Evolutionary conservation across 1,284 basidiomycete species (phyloP), one percentile per base, ranked within the genome.

Genomic region (Megacollybia platyphylla): DNA sequence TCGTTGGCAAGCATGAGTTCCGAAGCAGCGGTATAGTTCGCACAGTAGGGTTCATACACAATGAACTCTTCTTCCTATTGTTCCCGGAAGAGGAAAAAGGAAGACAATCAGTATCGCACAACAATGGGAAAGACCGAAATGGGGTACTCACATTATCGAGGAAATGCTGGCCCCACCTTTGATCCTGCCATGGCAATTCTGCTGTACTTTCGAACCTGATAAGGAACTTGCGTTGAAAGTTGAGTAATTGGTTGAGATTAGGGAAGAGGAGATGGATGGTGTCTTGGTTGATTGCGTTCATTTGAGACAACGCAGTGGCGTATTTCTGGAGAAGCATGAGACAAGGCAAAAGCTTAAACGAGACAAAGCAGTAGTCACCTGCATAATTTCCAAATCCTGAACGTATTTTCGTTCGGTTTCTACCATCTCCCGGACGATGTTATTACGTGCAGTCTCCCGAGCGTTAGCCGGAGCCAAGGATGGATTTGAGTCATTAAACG

Each of bases 321-420:
- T 89, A 92, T 75, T 82, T 82, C 87, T 89, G 52, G 13, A 18
- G 5, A 37, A 11, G 10, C 4, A 34, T 15, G 36, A 10, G 20
- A 15, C 20, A 10, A 20, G n/a, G 10, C n/a, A 37, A 20, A 37
- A 24, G 36, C 11, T 11, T 15, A 17, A 20, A 37, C 5, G 36
- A 20, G 38, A 30, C 42, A 41, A 41, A 29, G 35, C 43, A 36
- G 29, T 18, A 57, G 77, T 54, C 51, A 87, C 89, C 76, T 94
- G 91, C 73, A 99, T 83, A 54, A 93, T 83, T 62, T 99, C 96
- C 44, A 99, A 69, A 64, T 98, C 94, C 61, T 94, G 88, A 11
- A 99, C 94, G 61, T 94, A 98, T 66, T 96, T 97, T 43, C 94
- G 80, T 61, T 99, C 96, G 3, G 89, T 93, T 57, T 91, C 87